These are phyloP conservation scores for Eucalyptus microcorys DNA, from an alignment of 345 rosid genomes.

Conservation along the genomic window DNA sequence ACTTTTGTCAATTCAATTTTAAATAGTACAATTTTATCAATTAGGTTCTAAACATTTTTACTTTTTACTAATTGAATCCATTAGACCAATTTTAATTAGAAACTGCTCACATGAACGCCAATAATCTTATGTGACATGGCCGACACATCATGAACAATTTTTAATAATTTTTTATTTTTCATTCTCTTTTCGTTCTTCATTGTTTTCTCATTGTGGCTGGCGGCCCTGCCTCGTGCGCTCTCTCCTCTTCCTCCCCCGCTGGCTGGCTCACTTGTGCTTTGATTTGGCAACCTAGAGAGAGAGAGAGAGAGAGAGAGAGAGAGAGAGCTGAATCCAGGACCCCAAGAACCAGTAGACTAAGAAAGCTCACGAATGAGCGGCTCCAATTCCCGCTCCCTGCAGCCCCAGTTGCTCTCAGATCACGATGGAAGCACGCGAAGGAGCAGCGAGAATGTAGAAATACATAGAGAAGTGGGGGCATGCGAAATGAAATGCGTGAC, in stretches of 20 bases:
- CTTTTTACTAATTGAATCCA: too few relatives aligned
- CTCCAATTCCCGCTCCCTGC: not conserved
- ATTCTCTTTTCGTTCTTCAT: too few relatives aligned
- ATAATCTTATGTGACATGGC: too few relatives aligned
- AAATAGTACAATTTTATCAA: too few relatives aligned
- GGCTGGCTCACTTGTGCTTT: not conserved
- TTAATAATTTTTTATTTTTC: too few relatives aligned
- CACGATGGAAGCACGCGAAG: not conserved
- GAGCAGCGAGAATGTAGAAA: not conserved
- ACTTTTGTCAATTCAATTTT: rapidly evolving
- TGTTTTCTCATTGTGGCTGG: too few relatives aligned
- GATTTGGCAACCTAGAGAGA: not conserved
- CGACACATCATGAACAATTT: rapidly evolving
- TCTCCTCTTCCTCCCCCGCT: not conserved
- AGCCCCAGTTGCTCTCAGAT: not conserved
- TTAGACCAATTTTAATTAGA: rapidly evolving
- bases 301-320: not conserved
- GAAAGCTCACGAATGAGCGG: not conserved
- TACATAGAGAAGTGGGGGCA: too few relatives aligned
- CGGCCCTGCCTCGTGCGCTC: not conserved
- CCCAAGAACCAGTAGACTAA: not conserved
- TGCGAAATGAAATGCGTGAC: too few relatives aligned
- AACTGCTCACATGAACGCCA: too few relatives aligned
- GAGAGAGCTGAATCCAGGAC: not conserved
- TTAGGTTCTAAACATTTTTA: too few relatives aligned